Base-by-base conservation (phyloP, 768 basidiomycete genomes). In the Termitomyces sp. region DNA sequence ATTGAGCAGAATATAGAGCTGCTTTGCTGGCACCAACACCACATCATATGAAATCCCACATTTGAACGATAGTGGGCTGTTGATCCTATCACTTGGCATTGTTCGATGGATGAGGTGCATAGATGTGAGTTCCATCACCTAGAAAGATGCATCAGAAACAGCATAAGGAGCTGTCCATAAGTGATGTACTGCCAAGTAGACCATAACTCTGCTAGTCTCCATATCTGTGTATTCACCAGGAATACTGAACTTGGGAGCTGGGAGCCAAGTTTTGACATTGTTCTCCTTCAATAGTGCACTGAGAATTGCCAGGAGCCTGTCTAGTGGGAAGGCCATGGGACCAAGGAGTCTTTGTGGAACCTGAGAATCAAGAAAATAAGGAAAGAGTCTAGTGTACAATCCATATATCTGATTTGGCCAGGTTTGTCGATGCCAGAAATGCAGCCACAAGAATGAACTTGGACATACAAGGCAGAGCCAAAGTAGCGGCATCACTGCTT, bases 341-440 rank as follows among this genome's bases (percentile, higher is more conserved):
- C 51, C 51, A 27, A 70, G 0, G 89, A 94, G 79, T n/a, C 87
- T 76, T 65, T 93, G 91, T 1, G 93, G 83, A 16, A 87, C 75
- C 88, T 91, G 20, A 44, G 27, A 43, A 40, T 36, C 9, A 33
- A 36, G 7, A 24, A 34, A 7, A 24, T 50, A 20, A 20, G 20
- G 24, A 27, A 37, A 2, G 50, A n/a, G 16, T 26, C 16, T n/a
- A 18, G 24, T 27, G 36, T 26, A n/a, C n/a, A n/a, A 96, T 87
- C 37, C 90, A 77, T 61, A 92, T 36, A 70, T 95, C 94, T 8
- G 85, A 86, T 65, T 85, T 88, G 0, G 86, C 71, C 2, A 93
- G 93, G 65, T 96, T 97, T 42, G 87, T 89, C 42, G 91, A 92
- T 5, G 93, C 91, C 40, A 94, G 72, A 66, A 87, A 96, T 18